A percentile compares a stretch with the other conserved stretches of the same genome.
These are phyloP conservation scores for Solanum pinnatisectum DNA, from an alignment of 257 asterid species.

Conservation along the genomic window DNA sequence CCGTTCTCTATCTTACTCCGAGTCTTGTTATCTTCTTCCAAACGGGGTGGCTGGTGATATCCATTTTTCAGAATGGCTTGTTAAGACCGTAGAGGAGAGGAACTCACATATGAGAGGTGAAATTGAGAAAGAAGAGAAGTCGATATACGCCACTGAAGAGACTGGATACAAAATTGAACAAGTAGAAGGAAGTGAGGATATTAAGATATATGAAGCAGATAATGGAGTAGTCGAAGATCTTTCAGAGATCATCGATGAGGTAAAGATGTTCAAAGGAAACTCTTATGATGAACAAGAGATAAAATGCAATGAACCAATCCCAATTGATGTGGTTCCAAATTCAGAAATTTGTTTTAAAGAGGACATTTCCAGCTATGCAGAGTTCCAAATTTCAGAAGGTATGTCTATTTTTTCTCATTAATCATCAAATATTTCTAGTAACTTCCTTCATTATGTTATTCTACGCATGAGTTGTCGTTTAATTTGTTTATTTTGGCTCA, in stretches of 20 bases:
- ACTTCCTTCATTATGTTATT: background rate
- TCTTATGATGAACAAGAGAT: constrained; percentile 1
- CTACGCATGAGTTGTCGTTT: background rate
- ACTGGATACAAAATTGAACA: background rate
- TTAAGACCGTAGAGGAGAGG: constrained; percentile 4
- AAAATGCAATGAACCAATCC: background rate
- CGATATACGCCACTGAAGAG: background rate
- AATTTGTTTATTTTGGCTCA: background rate
- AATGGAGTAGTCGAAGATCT: constrained; percentile 4
- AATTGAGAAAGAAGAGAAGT: constrained; percentile 3
- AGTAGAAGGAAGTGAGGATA: background rate
- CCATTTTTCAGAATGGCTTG: constrained; percentile 9
- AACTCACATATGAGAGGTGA: background rate
- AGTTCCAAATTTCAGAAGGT: constrained; percentile 36
- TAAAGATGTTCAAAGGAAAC: background rate
- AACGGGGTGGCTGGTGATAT: constrained; percentile 19
- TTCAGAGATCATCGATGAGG: background rate
- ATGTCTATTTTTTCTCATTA: background rate
- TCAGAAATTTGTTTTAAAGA: constrained; percentile 5
- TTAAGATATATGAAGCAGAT: constrained; percentile 8
- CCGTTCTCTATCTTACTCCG: constrained; percentile 41
- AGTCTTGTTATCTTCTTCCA: constrained; percentile 19
- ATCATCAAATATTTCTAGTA: background rate
- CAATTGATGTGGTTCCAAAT: constrained; percentile 1
- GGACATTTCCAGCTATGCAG: background rate